Evolutionary conservation across 805 yeast species (phyloP), one percentile per base, ranked within the genome.

Genomic region (Myxozyma mucilagina): DNA sequence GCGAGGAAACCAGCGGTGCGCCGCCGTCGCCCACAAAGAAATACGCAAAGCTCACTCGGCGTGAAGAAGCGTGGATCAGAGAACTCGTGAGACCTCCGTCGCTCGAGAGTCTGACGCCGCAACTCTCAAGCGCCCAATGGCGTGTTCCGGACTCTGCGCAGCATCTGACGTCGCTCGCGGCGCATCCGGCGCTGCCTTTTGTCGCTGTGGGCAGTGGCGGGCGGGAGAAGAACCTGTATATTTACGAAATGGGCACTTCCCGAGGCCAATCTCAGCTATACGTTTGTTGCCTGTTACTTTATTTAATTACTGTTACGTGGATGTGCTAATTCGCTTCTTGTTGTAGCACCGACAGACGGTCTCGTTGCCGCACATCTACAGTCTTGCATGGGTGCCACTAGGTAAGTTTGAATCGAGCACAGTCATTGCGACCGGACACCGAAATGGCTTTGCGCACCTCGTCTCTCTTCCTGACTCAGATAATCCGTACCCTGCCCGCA

Each of bases 371-470:
- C 77, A 79, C 58, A 81, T 84, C 53, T 78, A 80, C 68, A 73
- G 82, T 0, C 74, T 84, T 49, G 60, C 70, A 13, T 77, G 80
- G 80, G 74, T 74, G 2, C 70, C 78, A 1, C 73, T 78, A 61
- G 54, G 59, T 18, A 69, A 72, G 9, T 59, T 63, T 14, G 67
- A 71, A 38, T 77, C 77, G 36, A 83, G 85, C 75, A 78, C 76
- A 78, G 77, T 80, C 10, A 67, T 77, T 1, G 75, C 77, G 3
- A 80, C 96, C 0, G 97, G 96, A 10, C 94, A 90, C 71, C 81
- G 80, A 54, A 82, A 84, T 60, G 97, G 97, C 1, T 75, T 81
- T 57, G 89, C 85, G 0, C 89, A 92, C 72, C 72, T 91, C 61
- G 83, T 89, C 2, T 77, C 87, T 16, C 78, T 90, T 8, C 94